phyloP scores from a whole-genome alignment of 2,329 filamentous ascomycete genomes.

The Botrytis cinerea region DNA sequence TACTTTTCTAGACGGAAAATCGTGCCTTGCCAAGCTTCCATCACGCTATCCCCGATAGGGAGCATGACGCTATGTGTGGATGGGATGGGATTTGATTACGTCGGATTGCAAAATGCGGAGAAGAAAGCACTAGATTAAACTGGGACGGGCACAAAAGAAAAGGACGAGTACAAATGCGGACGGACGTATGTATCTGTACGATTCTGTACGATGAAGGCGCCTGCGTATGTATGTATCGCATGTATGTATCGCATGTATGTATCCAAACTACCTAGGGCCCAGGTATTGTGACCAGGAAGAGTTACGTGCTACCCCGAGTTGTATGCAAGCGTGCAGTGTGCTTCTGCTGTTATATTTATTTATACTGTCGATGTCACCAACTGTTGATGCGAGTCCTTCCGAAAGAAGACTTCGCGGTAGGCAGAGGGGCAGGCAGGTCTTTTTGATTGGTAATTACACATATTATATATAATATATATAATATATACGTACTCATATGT shows the following conservation, averaged over 20 bases:
- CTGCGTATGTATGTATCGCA: neutral
- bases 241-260: neutral
- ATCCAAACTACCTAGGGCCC: neutral
- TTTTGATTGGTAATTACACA: neutral
- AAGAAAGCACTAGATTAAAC: slow-evolving; percentile 2
- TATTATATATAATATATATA: neutral
- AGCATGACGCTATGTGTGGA: neutral
- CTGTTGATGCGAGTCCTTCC: neutral
- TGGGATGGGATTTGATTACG: neutral
- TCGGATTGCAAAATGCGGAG: slow-evolving; percentile 15
- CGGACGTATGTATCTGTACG: neutral
- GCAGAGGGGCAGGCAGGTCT: neutral
- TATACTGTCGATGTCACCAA: neutral
- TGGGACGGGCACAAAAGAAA: neutral
- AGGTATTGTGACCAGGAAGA: neutral
- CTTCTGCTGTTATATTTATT: neutral
- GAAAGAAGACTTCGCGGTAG: neutral
- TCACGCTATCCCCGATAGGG: neutral
- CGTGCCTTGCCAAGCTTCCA: neutral
- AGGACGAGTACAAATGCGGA: neutral
- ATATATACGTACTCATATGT: too few relatives aligned
- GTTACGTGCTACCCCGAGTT: neutral
- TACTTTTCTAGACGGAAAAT: neutral
- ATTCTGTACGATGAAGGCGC: neutral
- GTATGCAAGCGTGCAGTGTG: neutral